Evolutionary conservation across 2,329 filamentous ascomycete genomes (phyloP), one percentile per base, ranked within the genome.

Genomic region (Neonectria neomacrospora): DNA sequence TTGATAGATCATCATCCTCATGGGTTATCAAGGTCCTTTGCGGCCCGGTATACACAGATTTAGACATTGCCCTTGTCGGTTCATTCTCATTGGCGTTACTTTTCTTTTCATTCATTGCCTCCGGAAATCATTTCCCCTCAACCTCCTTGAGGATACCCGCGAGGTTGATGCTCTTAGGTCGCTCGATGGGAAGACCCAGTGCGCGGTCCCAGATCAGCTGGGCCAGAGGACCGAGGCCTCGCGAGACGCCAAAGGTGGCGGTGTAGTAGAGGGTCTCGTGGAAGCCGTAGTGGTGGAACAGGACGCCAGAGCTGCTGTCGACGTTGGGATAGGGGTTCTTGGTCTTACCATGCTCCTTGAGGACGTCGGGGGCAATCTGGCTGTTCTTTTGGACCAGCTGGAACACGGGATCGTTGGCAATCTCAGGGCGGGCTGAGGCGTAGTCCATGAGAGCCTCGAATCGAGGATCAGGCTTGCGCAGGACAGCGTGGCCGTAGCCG

Each of bases 251-350:
- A 67, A 91, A 91, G 0, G 89, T 91, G 62, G 88, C 89, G 4
- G 89, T 90, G 83, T 98, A 99, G 85, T 98, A 99, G 11, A 98
- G 86, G 0, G 95, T 97, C 83, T 98, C 93, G 78, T 92, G 91
- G 89, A 99, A 97, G 62, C 95, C 96, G 78, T 97, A 99, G 84
- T 98, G 94, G 81, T 98, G 91, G 88, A 99, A 98, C 52, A 99
- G 86, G 6, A 98, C 94, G 68, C 96, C 96, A 1, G 94, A 97
- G 67, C 89, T 91, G 51, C 91, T 94, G 80, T 99, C 96, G 66
- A 99, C 96, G 78, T 99, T 99, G 68, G 96, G 96, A 81, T 95
- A 97, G 2, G 96, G 94, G 83, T 97, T 97, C 86, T 97, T 97
- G 71, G 94, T 97, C 90, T 97, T 98, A 80, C 96, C 96, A 77